phyloP scores from a whole-genome alignment of 805 yeast genomes.

The Starmerella khaoyaiensis region DNA sequence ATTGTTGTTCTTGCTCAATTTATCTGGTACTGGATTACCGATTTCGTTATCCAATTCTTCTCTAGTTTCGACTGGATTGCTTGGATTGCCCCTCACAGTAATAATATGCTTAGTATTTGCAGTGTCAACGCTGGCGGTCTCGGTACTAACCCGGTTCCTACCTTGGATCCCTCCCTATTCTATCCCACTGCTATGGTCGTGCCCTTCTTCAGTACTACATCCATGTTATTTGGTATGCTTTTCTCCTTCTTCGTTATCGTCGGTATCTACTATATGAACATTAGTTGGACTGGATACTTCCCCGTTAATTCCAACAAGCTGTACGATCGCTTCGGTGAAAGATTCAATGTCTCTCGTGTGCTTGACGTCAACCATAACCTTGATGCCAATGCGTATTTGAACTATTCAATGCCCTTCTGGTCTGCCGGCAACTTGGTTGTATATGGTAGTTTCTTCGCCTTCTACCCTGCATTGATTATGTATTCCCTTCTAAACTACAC shows the following conservation, averaged over 20 bases:
- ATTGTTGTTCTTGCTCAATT: conserved; percentile 33
- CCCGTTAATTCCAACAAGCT: conserved; percentile 38
- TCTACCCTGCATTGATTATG: conserved; percentile 43
- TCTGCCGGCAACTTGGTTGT: conserved; percentile 47
- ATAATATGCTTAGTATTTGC: conserved; percentile 45
- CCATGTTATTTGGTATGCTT: conserved; percentile 32
- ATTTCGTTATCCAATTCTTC: conserved; percentile 47
- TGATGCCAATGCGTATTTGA: conserved; percentile 36
- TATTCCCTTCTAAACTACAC: conserved; percentile 27
- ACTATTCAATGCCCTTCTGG: conserved; percentile 57
- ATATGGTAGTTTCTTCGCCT: conserved; percentile 45
- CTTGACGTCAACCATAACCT: conserved; percentile 35
- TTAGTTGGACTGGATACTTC: conserved; percentile 30
- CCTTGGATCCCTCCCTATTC: conserved; percentile 37
- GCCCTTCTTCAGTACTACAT: conserved; percentile 34
- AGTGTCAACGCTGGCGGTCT: conserved; percentile 35
- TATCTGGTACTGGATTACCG: conserved; percentile 54
- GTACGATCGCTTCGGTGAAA: conserved; percentile 38
- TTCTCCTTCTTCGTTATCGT: conserved; percentile 36
- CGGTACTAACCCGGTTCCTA: conserved; percentile 39
- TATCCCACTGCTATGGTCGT: conserved; percentile 32
- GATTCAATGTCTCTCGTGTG: conserved; percentile 33
- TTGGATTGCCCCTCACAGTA: conserved; percentile 43
- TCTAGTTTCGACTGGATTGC: conserved; percentile 49
- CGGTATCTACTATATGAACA: conserved; percentile 33